Evolutionary conservation across 2,329 filamentous ascomycete species (phyloP).

Genomic region (Thermoascus crustaceus): DNA sequence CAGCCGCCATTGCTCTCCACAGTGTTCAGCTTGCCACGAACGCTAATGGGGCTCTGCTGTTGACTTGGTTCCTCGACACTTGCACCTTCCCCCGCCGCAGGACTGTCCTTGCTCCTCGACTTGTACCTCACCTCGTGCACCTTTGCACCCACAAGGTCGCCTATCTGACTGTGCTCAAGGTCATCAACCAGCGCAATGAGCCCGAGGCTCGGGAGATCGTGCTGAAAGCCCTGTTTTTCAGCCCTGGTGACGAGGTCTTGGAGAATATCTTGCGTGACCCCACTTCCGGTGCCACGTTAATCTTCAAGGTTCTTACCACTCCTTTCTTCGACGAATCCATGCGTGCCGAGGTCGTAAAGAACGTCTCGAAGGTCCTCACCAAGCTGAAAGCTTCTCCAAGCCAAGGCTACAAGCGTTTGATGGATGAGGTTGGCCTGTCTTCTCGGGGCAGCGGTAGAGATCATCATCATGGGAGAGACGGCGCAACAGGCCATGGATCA

Average conservation of each 20-base stretch:
- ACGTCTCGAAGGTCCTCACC: constrained; percentile 78
- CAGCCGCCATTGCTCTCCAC: constrained; percentile 89
- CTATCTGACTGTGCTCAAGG: constrained; percentile 92
- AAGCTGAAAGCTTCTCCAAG: constrained; percentile 87
- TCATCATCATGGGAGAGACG: constrained; percentile 32
- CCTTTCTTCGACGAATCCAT: constrained; percentile 95
- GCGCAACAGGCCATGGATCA: constrained; percentile 22
- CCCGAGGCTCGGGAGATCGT: constrained; percentile 85
- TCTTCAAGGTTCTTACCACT: constrained; percentile 97
- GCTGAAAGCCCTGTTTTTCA: constrained; percentile 86
- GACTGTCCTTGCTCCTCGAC: constrained; percentile 80
- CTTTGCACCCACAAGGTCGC: constrained; percentile 98
- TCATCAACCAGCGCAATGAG: constrained; percentile 96
- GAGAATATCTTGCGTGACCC: constrained; percentile 89
- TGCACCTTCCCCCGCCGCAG: constrained; percentile 91
- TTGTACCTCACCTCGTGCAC: constrained; percentile 88
- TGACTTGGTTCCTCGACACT: constrained; percentile 97
- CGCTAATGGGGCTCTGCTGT: constrained; percentile 81
- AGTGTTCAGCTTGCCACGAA: constrained; percentile 95
- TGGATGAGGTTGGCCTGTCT: constrained; percentile 95
- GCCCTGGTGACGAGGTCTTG: constrained; percentile 72
- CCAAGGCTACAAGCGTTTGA: constrained; percentile 95
- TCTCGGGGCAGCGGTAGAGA: constrained; percentile 34
- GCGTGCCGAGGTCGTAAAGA: constrained; percentile 79
- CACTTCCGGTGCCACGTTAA: constrained; percentile 84